Evolutionary conservation across 768 basidiomycete species (phyloP), one percentile per base, ranked within the genome.

Genomic region (Naganishia friedmannii): DNA sequence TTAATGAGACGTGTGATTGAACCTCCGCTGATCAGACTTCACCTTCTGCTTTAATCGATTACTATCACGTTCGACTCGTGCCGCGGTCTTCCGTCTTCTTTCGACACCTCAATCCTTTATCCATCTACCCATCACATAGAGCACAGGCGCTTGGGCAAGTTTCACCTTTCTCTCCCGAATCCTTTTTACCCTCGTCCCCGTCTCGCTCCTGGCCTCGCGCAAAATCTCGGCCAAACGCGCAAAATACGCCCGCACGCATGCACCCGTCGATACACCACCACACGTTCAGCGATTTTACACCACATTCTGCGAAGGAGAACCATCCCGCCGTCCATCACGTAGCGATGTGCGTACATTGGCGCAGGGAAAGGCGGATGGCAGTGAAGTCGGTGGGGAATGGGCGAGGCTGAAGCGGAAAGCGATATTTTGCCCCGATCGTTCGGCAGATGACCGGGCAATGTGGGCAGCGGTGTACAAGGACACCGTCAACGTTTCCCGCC

Each of bases 221-320:
- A 69, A 68, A 23, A 70, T 74, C 3, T 63, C 60, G 42, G 63
- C 53, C 13, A 48, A 71, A 37, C 66, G 55, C 15, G 73, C 70
- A 0, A 67, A 65, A 56, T 77, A 73, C 66, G 66, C 66, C 4
- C 31, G 21, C 1, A 39, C 51, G 17, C 34, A 53, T 19, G 53
- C 42, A 9, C 66, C 66, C 4, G 53, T 37, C 76, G 42, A 70
- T 15, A 70, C 67, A 29, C 66, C 67, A 26, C 70, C 68, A 1
- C 73, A 72, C 31, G 77, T 74, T 7, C 73, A 74, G 19, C 76
- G 77, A 42, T 79, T 77, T 57, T 77, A 72, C 72, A 71, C 70
- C 17, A 78, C 75, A 74, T 79, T 77, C 77, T 79, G 78, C 63
- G 69, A 75, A 42, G 75, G 70, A 29, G 78, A 79, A 65, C 67